A percentile compares a stretch with the other conserved stretches of the same genome.
Conservation (phyloP, 306 rosid species). For the Rubus idaeus region DNA sequence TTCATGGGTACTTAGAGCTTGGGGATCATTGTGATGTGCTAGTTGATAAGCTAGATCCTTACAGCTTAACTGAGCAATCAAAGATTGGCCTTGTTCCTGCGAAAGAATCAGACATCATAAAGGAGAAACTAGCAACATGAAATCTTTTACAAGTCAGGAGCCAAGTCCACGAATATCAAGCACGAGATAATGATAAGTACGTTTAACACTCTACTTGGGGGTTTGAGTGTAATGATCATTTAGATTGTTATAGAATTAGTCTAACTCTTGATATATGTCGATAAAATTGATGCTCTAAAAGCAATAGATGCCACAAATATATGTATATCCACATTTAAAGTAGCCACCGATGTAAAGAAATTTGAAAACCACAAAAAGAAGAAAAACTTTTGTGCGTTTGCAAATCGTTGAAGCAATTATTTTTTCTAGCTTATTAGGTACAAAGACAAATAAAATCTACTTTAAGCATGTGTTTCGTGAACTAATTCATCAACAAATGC, state of each 20-base stretch:
- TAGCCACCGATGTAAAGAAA: background rate
- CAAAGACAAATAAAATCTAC: background rate
- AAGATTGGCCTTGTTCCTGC: slow-evolving; percentile 69
- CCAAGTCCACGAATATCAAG: slow-evolving; percentile 80
- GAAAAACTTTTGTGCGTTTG: background rate
- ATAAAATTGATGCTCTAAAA: too few relatives aligned
- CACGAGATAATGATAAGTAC: slow-evolving; percentile 61
- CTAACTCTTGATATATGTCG: too few relatives aligned
- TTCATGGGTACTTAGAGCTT: slow-evolving; percentile 66
- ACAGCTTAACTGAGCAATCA: slow-evolving; percentile 69
- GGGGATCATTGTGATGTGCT: slow-evolving; percentile 76
- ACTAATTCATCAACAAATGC: background rate
- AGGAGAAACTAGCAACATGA: slow-evolving; percentile 48
- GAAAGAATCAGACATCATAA: too few relatives aligned
- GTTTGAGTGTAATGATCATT: slow-evolving; percentile 37
- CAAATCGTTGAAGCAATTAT: too few relatives aligned
- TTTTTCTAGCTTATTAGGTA: too few relatives aligned
- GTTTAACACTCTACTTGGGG: slow-evolving; percentile 55
- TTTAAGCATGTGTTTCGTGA: background rate
- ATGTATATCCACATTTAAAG: background rate
- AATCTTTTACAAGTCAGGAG: slow-evolving; percentile 68
- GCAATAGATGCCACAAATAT: too few relatives aligned
- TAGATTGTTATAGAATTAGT: too few relatives aligned
- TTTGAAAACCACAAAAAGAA: background rate
- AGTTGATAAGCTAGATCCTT: slow-evolving; percentile 60